Evolutionary conservation across 2,329 filamentous ascomycete genomes (phyloP), one percentile per base, ranked within the genome.

Genomic region (Talaromyces amestolkiae): DNA sequence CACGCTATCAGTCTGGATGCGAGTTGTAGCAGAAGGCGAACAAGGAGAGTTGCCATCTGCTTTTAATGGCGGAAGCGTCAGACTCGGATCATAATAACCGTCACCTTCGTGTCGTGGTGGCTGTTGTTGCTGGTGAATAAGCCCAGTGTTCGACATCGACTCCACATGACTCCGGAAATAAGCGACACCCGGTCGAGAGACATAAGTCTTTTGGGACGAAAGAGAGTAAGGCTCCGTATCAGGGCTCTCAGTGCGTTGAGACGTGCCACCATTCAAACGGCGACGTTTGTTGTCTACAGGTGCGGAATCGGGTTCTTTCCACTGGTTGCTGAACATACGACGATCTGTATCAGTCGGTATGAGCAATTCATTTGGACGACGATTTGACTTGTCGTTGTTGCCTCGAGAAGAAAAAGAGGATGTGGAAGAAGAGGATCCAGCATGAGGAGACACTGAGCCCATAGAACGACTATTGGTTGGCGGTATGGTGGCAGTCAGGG

Each of bases 221-320:
- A 81, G 74, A 68, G 80, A 71, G 73, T 80, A 76, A 77, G 81
- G 74, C 33, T 66, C 66, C 72, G 79, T 72, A 69, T 75, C 69
- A 49, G 78, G 71, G 63, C 75, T 75, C 67, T 72, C 67, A 68
- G 78, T 76, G 67, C 77, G 70, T 69, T 80, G 74, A 70, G 78
- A 69, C 66, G 76, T 74, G 62, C 76, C 76, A 51, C 79, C 80
- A 68, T 85, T 85, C 71, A 85, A 85, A 43, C 89, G 85, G 24
- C 89, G 85, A 65, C 88, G 84, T 73, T 91, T 91, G 33, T 79
- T 76, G 62, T 90, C 88, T 10, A 83, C 81, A 3, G 83, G 82
- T 61, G 82, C 79, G 59, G 80, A 81, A 22, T 68, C 70, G 65
- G 65, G 69, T 64, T 78, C 71, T 64, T 77, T 75, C 63, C 70